A percentile compares a stretch with the other conserved stretches of the same genome.
These are phyloP conservation scores for Centrapalus pauciflorus DNA, from an alignment of 129 eudicot genomes.

Conservation along the genomic window DNA sequence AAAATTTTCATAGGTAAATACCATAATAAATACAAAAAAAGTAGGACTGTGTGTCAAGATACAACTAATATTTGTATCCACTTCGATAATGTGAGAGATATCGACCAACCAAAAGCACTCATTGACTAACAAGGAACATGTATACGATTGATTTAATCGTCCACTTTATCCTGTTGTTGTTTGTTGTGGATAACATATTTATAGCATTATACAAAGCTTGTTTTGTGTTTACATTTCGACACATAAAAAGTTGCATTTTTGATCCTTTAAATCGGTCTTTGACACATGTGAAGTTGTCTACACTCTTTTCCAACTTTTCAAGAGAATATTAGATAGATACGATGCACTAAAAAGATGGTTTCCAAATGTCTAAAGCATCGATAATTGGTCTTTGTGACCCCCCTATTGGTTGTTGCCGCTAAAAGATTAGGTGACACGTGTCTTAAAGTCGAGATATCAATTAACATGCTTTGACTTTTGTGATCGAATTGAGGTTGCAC, in stretches of 20 bases:
- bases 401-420: not conserved
- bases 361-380: slow-evolving; percentile 5
- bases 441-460: slow-evolving; percentile 9
- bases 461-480: slow-evolving; percentile 12
- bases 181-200: slow-evolving; percentile 18
- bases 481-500: not conserved
- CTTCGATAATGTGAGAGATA: too few species aligned
- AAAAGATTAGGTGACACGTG: slow-evolving; percentile 9
- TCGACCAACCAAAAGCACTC: too few species aligned
- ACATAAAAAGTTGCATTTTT: slow-evolving; percentile 9
- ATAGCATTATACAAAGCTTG: slow-evolving; percentile 12
- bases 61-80: too few species aligned
- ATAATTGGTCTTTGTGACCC: not conserved
- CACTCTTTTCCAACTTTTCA: slow-evolving; percentile 5
- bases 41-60: too few species aligned
- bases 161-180: slow-evolving; percentile 13
- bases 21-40: too few species aligned
- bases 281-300: slow-evolving; percentile 10
- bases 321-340: not conserved
- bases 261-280: slow-evolving; percentile 7
- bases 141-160: too few species aligned
- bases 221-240: slow-evolving; percentile 14
- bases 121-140: too few species aligned
- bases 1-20: too few species aligned
- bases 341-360: not conserved